Evolutionary conservation across 78 protist species (phyloP).

Genomic region (Polysphondylium violaceum): DNA sequence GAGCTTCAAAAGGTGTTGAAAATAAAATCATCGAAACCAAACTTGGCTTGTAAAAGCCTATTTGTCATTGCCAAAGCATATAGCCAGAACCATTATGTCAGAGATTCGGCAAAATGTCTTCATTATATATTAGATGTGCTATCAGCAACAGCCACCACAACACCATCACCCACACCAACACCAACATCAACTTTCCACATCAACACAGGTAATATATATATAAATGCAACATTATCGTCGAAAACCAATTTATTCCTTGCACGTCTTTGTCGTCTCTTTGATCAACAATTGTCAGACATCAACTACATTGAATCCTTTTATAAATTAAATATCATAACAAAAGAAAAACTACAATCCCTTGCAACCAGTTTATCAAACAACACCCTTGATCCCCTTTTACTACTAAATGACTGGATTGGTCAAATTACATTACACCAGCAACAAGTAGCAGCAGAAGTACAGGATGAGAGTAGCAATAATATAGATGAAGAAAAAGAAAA

Average conservation of each 20-base stretch:
- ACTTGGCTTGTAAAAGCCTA: conserved; percentile 45
- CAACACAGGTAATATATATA: neutral
- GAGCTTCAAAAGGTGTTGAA: conserved; percentile 17
- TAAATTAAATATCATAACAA: neutral
- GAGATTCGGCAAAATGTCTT: conserved; percentile 52
- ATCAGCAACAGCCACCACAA: neutral
- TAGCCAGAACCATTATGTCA: conserved; percentile 25
- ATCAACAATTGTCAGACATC: conserved; percentile 27
- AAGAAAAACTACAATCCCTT: neutral
- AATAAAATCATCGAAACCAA: conserved; percentile 29
- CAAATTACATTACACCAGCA: neutral
- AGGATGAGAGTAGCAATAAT: neutral
- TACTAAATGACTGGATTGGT: neutral
- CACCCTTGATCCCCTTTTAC: neutral
- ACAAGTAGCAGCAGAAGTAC: neutral
- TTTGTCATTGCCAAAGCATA: conserved; percentile 38
- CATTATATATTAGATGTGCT: neutral
- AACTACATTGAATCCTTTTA: conserved; percentile 6
- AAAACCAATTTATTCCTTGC: conserved; percentile 64
- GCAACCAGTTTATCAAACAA: neutral
- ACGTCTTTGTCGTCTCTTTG: conserved; percentile 47
- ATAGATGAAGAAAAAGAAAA: neutral
- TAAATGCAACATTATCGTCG: conserved; percentile 10
- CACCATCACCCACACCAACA: neutral
- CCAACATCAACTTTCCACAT: neutral